Base-by-base conservation (phyloP, 1,284 basidiomycete species). In the Irpex lacteus region DNA sequence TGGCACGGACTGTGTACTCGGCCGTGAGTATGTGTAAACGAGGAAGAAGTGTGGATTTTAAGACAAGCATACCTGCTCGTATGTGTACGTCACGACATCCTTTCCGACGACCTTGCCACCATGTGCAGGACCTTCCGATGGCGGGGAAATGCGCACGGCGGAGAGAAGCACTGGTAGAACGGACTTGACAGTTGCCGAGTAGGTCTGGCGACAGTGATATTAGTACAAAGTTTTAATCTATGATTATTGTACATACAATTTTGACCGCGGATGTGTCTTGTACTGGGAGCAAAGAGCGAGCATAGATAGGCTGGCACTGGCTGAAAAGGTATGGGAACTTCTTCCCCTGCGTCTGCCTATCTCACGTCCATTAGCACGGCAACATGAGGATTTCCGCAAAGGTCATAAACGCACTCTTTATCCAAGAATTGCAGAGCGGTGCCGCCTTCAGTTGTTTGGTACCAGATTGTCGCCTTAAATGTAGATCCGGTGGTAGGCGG, bases 351-450 rank as follows among this genome's bases (percentile, higher is more conserved):
- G 96, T 98, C 77, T 98, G 96, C 67, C 91, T 92, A 65, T 13
- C 11, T 15, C 19, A 36, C 5, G 13, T n/a, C 15, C 61, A 13
- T 26, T 40, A 26, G 32, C 37, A 34, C 55, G 54, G 60, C 50
- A 52, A 58, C 36, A 52, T 47, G 3, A 26, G 21, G 21, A 26
- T 26, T 26, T 47, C 32, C n/a, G 18, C 3, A 36, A n/a, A 18
- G 9, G 18, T 8, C 60, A 11, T 44, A 52, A 5, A 63, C 40
- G 55, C 7, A 76, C 89, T 91, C 88, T 69, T 94, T 92, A 44
- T 86, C 87, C 37, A 98, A 84, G 95, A 96, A 99, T 65, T 97
- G 96, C n/a, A 99, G 80, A 0, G 96, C 95, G 9, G 89, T 92
- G 74, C 89, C 91, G 37, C 88, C 80, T 63, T 86, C 80, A 4